phyloP scores from a whole-genome alignment of 2,329 filamentous ascomycete species.

The Blastomyces gilchristii region DNA sequence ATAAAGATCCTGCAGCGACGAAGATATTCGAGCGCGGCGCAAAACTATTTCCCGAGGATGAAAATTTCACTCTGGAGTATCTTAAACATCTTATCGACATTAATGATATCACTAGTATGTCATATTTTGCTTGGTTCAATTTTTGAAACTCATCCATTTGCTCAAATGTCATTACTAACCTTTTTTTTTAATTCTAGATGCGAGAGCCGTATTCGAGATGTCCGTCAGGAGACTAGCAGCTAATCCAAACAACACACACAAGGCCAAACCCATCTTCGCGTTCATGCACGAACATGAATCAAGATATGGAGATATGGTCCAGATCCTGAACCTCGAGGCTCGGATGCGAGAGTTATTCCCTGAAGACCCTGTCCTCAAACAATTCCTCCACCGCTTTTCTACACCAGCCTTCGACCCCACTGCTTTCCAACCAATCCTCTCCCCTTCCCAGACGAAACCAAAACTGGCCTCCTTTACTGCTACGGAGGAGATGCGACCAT shows the following conservation, averaged over 20 bases:
- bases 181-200: conserved; percentile 49
- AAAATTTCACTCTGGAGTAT: conserved; percentile 88
- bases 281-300: conserved; percentile 96
- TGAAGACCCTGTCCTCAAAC: conserved; percentile 64
- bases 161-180: neutral
- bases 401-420: conserved; percentile 70
- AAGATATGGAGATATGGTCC: conserved; percentile 81
- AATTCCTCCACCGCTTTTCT: conserved; percentile 68
- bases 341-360: conserved; percentile 93
- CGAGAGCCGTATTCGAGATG: conserved; percentile 90
- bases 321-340: conserved; percentile 81
- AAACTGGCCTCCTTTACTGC: conserved; percentile 18
- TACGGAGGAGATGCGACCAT: conserved; percentile 18
- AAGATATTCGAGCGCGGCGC: conserved; percentile 95
- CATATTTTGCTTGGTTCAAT: neutral
- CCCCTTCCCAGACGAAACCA: conserved; percentile 66
- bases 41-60: conserved; percentile 87
- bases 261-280: conserved; percentile 73
- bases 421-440: conserved; percentile 70
- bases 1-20: conserved; percentile 82
- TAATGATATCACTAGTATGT: conserved; percentile 86
- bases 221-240: conserved; percentile 72
- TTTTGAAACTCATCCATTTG: neutral
- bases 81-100: conserved; percentile 87
- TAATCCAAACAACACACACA: conserved; percentile 62